These are phyloP conservation scores for Solanum megistacrolobum DNA, from an alignment of 257 asterid genomes.

Conservation along the genomic window DNA sequence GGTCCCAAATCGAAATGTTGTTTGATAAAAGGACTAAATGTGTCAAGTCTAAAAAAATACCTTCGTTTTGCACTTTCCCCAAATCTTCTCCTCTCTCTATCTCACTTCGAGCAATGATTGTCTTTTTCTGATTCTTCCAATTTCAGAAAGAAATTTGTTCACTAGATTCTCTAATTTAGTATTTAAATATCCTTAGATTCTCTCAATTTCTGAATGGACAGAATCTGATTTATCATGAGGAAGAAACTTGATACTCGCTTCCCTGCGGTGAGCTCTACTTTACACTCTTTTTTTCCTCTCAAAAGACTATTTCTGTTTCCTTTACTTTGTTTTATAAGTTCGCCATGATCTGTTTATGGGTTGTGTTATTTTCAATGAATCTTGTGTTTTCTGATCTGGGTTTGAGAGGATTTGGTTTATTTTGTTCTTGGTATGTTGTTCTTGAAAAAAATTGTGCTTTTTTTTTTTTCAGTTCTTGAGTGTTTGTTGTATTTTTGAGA, in stretches of 20 bases:
- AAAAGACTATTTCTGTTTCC: background rate
- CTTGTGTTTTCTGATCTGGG: background rate
- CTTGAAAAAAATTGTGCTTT: background rate
- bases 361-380: background rate
- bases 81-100: background rate
- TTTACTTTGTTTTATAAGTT: background rate
- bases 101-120: background rate
- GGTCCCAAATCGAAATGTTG: background rate
- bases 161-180: background rate
- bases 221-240: conserved; percentile 33
- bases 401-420: background rate
- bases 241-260: conserved; percentile 76
- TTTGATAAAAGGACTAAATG: background rate
- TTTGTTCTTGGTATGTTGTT: background rate
- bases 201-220: background rate
- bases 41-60: background rate
- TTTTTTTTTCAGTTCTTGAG: background rate
- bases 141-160: background rate
- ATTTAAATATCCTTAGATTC: background rate
- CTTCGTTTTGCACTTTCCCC: background rate
- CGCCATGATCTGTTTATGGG: background rate
- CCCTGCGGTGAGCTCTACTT: conserved; percentile 47
- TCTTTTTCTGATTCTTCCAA: background rate
- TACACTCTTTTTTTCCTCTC: background rate
- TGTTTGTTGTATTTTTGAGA: background rate